Conservation (phyloP, 495 filamentous ascomycete genomes). For the Neurospora terricola region DNA sequence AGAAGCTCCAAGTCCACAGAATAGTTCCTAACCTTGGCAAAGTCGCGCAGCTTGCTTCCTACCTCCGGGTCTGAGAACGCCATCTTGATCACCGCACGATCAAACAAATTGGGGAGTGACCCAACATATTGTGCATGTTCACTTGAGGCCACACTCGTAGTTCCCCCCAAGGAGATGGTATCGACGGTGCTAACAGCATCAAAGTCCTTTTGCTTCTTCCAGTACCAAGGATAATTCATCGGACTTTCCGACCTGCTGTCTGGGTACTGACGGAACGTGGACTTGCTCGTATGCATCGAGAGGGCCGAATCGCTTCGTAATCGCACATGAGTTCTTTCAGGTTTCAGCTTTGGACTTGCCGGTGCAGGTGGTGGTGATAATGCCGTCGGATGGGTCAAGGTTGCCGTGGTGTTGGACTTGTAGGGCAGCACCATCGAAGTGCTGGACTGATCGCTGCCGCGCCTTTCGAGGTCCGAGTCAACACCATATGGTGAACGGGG, state of each 20-base stretch:
- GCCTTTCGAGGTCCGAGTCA: constrained; percentile 6
- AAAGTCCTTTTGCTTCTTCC: constrained; percentile 2
- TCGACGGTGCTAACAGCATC: constrained; percentile 14
- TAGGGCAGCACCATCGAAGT: constrained; percentile 4
- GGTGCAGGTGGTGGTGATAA: constrained; percentile 18
- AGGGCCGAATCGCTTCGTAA: constrained; percentile 33
- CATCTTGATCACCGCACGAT: constrained; percentile 35
- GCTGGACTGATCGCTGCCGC: constrained; percentile 9
- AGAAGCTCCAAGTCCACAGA: constrained; percentile 41
- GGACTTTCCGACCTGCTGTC: constrained; percentile 22
- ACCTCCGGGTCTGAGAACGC: constrained; percentile 37
- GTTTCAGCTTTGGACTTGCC: constrained; percentile 2
- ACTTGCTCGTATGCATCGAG: constrained; percentile 23
- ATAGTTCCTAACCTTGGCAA: constrained; percentile 31
- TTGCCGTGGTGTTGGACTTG: constrained; percentile 4
- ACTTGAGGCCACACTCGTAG: not conserved
- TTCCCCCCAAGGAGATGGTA: not conserved
- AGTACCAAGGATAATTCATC: not conserved
- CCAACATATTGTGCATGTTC: not conserved
- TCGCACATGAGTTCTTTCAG: constrained; percentile 13
- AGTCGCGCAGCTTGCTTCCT: constrained; percentile 30
- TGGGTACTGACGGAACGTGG: constrained; percentile 24
- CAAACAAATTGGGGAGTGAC: constrained; percentile 31
- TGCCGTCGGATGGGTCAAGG: constrained; percentile 3
- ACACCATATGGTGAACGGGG: not conserved